Base-by-base conservation (phyloP, 2,329 filamentous ascomycete species). In the Arthrobotrys sphaeroides region DNA sequence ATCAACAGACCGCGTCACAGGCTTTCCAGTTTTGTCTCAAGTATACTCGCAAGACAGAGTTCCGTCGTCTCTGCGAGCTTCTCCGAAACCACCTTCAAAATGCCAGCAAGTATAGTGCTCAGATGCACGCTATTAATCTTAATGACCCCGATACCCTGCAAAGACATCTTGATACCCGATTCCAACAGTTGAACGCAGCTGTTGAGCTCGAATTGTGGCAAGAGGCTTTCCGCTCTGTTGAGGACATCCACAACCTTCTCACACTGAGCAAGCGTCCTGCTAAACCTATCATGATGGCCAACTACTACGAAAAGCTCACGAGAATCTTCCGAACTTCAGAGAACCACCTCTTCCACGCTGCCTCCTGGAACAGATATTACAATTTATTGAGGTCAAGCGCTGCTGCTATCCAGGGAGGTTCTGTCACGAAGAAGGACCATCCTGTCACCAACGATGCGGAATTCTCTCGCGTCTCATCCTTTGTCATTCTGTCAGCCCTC, bases 221-320 rank as follows among this genome's bases (percentile, higher is more conserved):
- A 85, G 95, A 99, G 86, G 95, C 95, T 78, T 99, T 99, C 91
- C 92, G 95, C 83, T 97, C 93, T 82, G 94, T 99, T 57, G 95
- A 99, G 85, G 95, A 99, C 82, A 98, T 98, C 80, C 95, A 99
- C 85, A 98, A 94, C 60, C 89, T 99, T 66, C 89, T 99, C 79
- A 98, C 91, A 85, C 88, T 98, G 80, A 98, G 94, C 90, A 98
- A 98, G 88, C 92, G 95, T 67, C 94, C 94, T 40, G 91, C 95
- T 65, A 98, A 98, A 90, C 97, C 97, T 83, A 87, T 97, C 82
- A 98, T 99, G 95, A 99, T 99, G 95, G 95, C 95, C 85, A 99
- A 98, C 86, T 99, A 99, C 88, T 99, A 98, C 84, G 95, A 99
- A 87, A 98, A 98, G 86, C 90, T 99, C 72, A 97, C 95, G 42